Percentiles rank a stretch among this genome's conserved stretches.
Conservation (phyloP, 192 early-diverging fungal species). For the Coemansia asiatica region DNA sequence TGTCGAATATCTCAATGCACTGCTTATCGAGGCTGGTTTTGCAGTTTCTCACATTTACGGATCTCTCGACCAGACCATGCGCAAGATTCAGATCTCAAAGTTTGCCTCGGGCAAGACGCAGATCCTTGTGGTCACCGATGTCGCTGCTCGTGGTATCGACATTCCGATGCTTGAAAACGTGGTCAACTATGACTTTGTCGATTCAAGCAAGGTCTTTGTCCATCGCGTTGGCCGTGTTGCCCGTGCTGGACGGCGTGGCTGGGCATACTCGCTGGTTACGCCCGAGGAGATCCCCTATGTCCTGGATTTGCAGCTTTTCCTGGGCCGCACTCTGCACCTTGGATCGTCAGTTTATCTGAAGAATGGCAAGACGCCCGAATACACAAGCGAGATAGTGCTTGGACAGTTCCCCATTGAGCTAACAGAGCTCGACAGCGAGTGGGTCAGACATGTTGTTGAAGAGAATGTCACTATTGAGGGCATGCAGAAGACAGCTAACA, state of each 20-base stretch:
- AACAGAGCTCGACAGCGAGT: constrained; percentile 73
- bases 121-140: constrained; percentile 91
- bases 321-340: constrained; percentile 71
- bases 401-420: constrained; percentile 73
- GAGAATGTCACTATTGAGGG: constrained; percentile 66
- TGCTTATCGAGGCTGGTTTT: constrained; percentile 72
- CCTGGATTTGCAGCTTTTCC: constrained; percentile 91
- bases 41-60: constrained; percentile 89
- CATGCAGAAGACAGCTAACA: constrained; percentile 65
- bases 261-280: constrained; percentile 86
- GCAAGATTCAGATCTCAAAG: constrained; percentile 80
- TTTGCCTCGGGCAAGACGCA: constrained; percentile 81
- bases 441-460: constrained; percentile 63
- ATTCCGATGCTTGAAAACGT: constrained; percentile 97
- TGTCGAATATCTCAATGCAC: constrained; percentile 87
- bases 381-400: constrained; percentile 77
- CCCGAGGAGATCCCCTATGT: constrained; percentile 90
- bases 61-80: constrained; percentile 87
- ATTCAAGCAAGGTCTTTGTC: constrained; percentile 90
- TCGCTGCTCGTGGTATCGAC: constrained; percentile 99
- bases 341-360: constrained; percentile 38
- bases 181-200: constrained; percentile 95
- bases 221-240: constrained; percentile 97
- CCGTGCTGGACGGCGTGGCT: constrained; percentile 89
- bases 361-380: constrained; percentile 53